phyloP scores from a whole-genome alignment of 345 rosid species.

The Rhizophora apiculata region DNA sequence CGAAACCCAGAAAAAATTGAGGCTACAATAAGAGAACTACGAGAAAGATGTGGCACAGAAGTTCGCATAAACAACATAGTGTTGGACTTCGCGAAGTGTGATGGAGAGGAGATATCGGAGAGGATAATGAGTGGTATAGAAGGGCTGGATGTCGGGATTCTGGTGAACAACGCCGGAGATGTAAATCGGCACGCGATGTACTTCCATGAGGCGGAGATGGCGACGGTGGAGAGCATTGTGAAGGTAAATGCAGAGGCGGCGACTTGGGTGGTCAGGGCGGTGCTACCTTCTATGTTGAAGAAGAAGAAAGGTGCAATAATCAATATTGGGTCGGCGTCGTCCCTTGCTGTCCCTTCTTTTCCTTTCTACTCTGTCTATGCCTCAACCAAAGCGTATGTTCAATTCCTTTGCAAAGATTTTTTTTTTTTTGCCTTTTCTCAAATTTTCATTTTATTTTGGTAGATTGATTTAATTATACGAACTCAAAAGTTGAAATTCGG shows the following conservation, averaged over 20 bases:
- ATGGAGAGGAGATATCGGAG: constrained; percentile 25
- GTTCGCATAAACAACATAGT: constrained; percentile 20
- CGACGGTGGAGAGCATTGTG: constrained; percentile 29
- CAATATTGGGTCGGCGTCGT: constrained; percentile 48
- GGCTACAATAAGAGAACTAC: constrained; percentile 14
- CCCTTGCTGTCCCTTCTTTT: constrained; percentile 25
- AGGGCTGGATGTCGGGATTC: constrained; percentile 42
- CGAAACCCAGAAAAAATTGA: constrained; percentile 38
- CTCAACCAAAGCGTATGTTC: constrained; percentile 46
- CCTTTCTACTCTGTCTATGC: constrained; percentile 37
- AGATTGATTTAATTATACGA: neutral
- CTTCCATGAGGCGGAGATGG: constrained; percentile 41
- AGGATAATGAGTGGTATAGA: constrained; percentile 13
- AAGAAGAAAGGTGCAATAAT: constrained; percentile 50
- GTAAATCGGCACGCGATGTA: constrained; percentile 29
- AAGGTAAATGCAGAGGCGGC: constrained; percentile 41
- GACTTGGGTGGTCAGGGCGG: constrained; percentile 36
- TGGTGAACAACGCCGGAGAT: constrained; percentile 41
- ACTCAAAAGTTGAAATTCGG: no score
- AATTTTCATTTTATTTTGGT: neutral
- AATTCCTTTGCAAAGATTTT: neutral
- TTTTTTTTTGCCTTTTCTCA: neutral
- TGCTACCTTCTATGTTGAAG: constrained; percentile 39
- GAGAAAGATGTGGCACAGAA: neutral
- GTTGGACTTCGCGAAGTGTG: constrained; percentile 25